These are phyloP conservation scores for Penicillium sp. DNA, from an alignment of 2,329 filamentous ascomycete genomes.

Conservation along the genomic window DNA sequence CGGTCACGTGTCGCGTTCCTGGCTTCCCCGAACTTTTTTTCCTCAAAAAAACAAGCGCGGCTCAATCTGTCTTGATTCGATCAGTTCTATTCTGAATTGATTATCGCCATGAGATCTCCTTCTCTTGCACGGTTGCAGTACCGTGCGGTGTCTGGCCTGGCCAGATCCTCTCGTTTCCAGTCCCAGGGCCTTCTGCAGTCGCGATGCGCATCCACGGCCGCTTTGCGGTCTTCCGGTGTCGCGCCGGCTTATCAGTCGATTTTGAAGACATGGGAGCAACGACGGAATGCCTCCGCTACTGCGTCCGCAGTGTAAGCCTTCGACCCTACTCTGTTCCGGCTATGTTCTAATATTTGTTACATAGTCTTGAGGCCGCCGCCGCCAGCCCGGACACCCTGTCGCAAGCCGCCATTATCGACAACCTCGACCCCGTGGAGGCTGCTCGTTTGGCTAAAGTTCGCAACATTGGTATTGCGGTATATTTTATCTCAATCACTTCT, in stretches of 20 bases:
- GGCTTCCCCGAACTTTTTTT: constrained; percentile 40
- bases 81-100: constrained; percentile 29
- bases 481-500: constrained; percentile 27
- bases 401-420: constrained; percentile 69
- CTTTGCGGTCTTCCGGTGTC: constrained; percentile 34
- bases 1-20: constrained; percentile 37
- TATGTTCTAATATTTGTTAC: constrained; percentile 8
- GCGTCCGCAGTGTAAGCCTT: constrained; percentile 46
- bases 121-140: constrained; percentile 41
- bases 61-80: constrained; percentile 25
- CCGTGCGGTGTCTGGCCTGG: constrained; percentile 39
- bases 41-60: constrained; percentile 25
- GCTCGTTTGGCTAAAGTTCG: constrained; percentile 76
- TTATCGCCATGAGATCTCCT: constrained; percentile 42
- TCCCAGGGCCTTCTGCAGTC: constrained; percentile 37
- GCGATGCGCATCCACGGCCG: constrained; percentile 42
- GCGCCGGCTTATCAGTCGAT: constrained; percentile 36
- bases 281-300: constrained; percentile 42
- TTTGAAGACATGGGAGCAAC: constrained; percentile 44
- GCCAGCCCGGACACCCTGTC: constrained; percentile 57
- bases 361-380: constrained; percentile 57
- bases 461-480: constrained; percentile 96
- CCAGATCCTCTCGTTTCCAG: constrained; percentile 36
- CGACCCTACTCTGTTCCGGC: background rate
- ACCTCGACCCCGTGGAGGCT: constrained; percentile 76